phyloP scores from a whole-genome alignment of 768 basidiomycete species.

The Cyclocybe cylindracea region DNA sequence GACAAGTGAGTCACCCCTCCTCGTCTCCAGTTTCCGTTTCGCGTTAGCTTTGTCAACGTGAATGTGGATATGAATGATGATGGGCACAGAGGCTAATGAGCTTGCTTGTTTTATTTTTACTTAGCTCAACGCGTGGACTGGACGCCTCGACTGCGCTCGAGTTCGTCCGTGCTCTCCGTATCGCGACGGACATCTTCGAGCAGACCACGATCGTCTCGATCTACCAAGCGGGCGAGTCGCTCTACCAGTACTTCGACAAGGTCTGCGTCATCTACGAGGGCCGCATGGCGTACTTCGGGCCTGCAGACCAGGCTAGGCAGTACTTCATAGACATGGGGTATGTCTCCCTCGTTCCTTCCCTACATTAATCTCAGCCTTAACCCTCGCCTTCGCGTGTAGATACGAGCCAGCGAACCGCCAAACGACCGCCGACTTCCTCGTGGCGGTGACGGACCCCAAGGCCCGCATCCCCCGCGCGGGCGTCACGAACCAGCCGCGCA shows the following conservation, averaged over 20 bases:
- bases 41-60: too few species aligned
- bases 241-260: conserved; percentile 74
- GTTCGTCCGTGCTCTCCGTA: conserved; percentile 66
- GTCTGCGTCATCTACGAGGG: conserved; percentile 80
- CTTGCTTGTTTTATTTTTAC: neutral
- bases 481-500: conserved; percentile 46
- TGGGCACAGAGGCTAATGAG: too few species aligned
- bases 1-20: conserved; percentile 50
- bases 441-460: conserved; percentile 60
- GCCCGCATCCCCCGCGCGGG: conserved; percentile 52
- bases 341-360: neutral
- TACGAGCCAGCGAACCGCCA: conserved; percentile 63
- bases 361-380: neutral
- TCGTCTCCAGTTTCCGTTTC: neutral
- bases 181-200: conserved; percentile 58
- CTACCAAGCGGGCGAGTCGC: conserved; percentile 78
- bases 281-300: conserved; percentile 74
- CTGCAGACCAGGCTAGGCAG: conserved; percentile 58
- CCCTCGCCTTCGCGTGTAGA: conserved; percentile 21
- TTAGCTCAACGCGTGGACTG: conserved; percentile 65
- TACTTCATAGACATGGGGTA: conserved; percentile 71
- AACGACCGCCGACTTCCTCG: conserved; percentile 67
- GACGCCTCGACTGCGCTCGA: conserved; percentile 75
- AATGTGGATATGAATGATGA: too few species aligned
- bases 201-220: conserved; percentile 74